Conservation (phyloP, 164 flowering plant genomes). For the Umbilicus rupestris region DNA sequence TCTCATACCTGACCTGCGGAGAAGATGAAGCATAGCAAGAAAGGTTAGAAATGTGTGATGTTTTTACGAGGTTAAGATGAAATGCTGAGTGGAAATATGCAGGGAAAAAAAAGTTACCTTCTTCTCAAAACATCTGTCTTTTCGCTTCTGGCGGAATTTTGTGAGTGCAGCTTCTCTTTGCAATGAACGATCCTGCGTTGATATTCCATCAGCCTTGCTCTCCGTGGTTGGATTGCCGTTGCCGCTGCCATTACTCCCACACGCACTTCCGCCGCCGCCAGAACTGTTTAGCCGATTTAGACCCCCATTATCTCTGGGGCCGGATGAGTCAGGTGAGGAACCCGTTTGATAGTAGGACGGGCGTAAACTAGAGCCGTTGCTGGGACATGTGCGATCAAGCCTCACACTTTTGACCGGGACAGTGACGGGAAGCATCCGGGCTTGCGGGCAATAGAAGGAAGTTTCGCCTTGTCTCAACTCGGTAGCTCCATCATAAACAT, state of each 20-base stretch:
- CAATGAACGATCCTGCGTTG: slow-evolving; percentile 26
- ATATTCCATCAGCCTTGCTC: slow-evolving; percentile 28
- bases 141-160: slow-evolving; percentile 84
- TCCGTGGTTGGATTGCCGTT: slow-evolving; percentile 29
- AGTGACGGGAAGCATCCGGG: slow-evolving; percentile 26
- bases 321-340: slow-evolving; percentile 25
- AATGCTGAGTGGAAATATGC: background rate
- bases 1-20: slow-evolving; percentile 30
- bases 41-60: no score
- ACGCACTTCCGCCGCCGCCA: slow-evolving; percentile 29
- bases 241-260: slow-evolving; percentile 38
- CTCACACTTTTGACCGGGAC: slow-evolving; percentile 31
- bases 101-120: slow-evolving; percentile 36
- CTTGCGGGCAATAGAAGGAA: slow-evolving; percentile 20
- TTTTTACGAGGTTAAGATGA: background rate
- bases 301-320: slow-evolving; percentile 30
- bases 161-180: slow-evolving; percentile 85
- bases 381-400: slow-evolving; percentile 23
- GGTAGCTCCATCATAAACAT: slow-evolving; percentile 13
- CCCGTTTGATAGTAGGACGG: slow-evolving; percentile 34
- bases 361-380: slow-evolving; percentile 33
- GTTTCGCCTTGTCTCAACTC: slow-evolving; percentile 28
- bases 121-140: slow-evolving; percentile 89
- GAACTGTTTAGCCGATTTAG: slow-evolving; percentile 28
- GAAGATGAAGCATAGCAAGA: background rate